phyloP scores from a whole-genome alignment of 2,329 filamentous ascomycete genomes.

The Pestalotiopsis sp. region DNA sequence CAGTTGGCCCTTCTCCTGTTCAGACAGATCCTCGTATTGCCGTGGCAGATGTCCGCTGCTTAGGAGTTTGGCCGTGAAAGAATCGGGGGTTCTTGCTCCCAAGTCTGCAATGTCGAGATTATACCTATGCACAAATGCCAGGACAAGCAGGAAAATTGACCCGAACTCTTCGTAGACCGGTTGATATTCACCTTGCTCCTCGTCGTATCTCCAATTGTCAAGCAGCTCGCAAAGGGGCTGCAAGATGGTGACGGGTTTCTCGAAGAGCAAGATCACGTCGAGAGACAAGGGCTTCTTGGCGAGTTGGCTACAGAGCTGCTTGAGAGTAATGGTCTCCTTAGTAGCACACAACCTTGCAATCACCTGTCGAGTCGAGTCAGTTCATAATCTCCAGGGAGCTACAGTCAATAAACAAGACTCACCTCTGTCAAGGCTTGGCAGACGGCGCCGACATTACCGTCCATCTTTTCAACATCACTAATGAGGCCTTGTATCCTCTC shows the following conservation, averaged over 20 bases:
- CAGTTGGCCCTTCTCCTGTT: slow-evolving; percentile 67
- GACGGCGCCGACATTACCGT: slow-evolving; percentile 88
- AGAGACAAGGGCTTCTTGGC: slow-evolving; percentile 71
- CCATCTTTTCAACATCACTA: slow-evolving; percentile 83
- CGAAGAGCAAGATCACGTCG: slow-evolving; percentile 77
- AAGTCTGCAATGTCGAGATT: slow-evolving; percentile 66
- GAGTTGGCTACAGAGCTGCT: slow-evolving; percentile 72
- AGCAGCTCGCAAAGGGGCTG: slow-evolving; percentile 75
- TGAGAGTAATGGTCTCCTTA: slow-evolving; percentile 81
- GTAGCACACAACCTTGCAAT: slow-evolving; percentile 69
- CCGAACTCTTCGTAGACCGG: slow-evolving; percentile 87
- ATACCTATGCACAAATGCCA: slow-evolving; percentile 78
- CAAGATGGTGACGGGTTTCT: slow-evolving; percentile 69
- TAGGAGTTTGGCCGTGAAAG: slow-evolving; percentile 71
- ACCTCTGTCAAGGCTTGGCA: slow-evolving; percentile 77
- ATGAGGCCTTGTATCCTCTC: slow-evolving; percentile 77
- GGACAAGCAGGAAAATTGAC: slow-evolving; percentile 71
- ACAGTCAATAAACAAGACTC: slow-evolving; percentile 25
- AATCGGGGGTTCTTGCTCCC: slow-evolving; percentile 60
- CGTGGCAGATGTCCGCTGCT: slow-evolving; percentile 60
- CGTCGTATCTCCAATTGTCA: slow-evolving; percentile 80
- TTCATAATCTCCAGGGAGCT: background rate
- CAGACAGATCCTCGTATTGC: slow-evolving; percentile 61
- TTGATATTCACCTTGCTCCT: slow-evolving; percentile 83
- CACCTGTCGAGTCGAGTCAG: slow-evolving; percentile 45